A percentile compares a stretch with the other conserved stretches of the same genome.
phyloP scores from a whole-genome alignment of 139 green algal genomes.

The Microglena sp. region DNA sequence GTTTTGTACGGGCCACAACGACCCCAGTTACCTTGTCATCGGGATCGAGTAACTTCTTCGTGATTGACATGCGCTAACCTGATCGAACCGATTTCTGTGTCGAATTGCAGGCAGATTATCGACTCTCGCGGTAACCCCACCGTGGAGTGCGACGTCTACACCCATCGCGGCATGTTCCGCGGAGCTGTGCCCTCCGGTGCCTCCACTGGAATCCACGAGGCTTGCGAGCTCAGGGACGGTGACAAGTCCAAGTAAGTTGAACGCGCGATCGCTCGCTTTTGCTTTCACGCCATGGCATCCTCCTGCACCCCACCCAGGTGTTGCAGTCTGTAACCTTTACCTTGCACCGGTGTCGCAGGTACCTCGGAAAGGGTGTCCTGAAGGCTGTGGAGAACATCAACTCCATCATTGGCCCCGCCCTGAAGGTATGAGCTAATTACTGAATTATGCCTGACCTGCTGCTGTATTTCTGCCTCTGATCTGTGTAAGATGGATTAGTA shows the following conservation, averaged over 20 bases:
- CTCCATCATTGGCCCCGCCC: conserved; percentile 78
- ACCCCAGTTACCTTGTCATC: too few relatives aligned
- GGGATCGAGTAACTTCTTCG: too few relatives aligned
- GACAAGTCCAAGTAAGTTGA: conserved; percentile 55
- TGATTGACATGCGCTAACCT: too few relatives aligned
- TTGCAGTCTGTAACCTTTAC: too few relatives aligned
- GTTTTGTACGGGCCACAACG: too few relatives aligned
- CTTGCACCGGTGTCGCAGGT: too few relatives aligned
- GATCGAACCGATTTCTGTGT: too few relatives aligned
- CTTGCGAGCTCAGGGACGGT: conserved; percentile 92
- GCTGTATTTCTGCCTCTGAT: not conserved
- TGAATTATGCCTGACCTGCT: not conserved
- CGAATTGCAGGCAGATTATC: conserved; percentile 94
- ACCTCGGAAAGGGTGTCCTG: conserved; percentile 89
- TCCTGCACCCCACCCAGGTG: too few relatives aligned
- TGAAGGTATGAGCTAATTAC: conserved; percentile 57
- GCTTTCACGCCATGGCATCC: too few relatives aligned
- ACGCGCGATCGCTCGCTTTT: too few relatives aligned
- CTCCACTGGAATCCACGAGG: conserved; percentile 94
- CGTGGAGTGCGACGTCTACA: conserved; percentile 85
- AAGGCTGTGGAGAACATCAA: conserved; percentile 97
- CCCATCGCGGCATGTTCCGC: conserved; percentile 81
- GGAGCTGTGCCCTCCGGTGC: conserved; percentile 87
- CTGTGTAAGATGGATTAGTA: too few relatives aligned
- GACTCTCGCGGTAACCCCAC: conserved; percentile 97